Base-by-base conservation (phyloP, 805 yeast species). In the Yamadazyma laniorum region DNA sequence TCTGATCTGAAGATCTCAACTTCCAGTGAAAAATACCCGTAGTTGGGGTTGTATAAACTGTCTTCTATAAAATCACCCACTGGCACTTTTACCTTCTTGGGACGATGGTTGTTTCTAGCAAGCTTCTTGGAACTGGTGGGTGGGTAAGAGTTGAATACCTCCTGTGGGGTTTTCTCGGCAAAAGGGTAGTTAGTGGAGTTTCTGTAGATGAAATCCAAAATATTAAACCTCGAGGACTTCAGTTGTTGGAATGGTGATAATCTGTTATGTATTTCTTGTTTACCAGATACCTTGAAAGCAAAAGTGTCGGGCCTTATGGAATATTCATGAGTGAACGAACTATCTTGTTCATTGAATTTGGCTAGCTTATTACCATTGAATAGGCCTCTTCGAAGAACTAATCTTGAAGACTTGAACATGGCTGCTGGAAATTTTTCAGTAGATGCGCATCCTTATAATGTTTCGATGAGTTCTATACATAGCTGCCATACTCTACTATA, bases 41-140 rank as follows among this genome's bases (percentile, higher is more conserved):
- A 87, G 46, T 72, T 53, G 0, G 91, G 88, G 59, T 88, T 85
- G 55, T 87, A 87, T 49, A 87, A 61, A 14, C 91, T 81, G 56
- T 87, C 95, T 50, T 86, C 95, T 40, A 87, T 88, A 59, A 84
- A 88, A 51, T 85, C 95, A 8, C 85, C 65, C 0, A 82, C 62
- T n/a, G 81, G 63, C 90, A 87, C 82, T 55, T 83, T 82, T 5
- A 79, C 74, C 18, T 73, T 69, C 22, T 48, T 63, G 0, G 95
- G 95, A 22, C 90, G 61, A 33, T 53, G 56, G 48, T 50, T 61
- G 50, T 34, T 51, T 49, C 49, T 51, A 1, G 66, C 49, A 35
- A 70, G 41, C 22, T 56, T 58, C n/a, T 55, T 48, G 1, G 68
- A 60, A 33, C 49, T 65, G 7, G 65, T 59, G 35, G 43, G 44